phyloP scores from a whole-genome alignment of 176 grass and related monocot species.

The Saccharum spontaneum region DNA sequence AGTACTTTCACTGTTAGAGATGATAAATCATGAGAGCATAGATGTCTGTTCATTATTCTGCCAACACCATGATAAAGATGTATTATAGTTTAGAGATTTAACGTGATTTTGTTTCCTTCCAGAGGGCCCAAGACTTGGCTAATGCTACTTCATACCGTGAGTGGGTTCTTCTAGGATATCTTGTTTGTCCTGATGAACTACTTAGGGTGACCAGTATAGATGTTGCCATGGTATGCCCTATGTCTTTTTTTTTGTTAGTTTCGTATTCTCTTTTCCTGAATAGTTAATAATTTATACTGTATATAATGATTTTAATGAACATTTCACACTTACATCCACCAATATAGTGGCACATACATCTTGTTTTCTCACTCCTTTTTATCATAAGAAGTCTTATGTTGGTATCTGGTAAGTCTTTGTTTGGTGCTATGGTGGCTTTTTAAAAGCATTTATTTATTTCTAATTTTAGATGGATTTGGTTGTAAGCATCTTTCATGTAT shows the following conservation, averaged over 20 bases:
- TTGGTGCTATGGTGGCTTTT: neutral
- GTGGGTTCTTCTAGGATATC: constrained; percentile 95
- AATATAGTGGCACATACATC: neutral
- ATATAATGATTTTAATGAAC: constrained; percentile 5
- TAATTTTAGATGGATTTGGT: constrained; percentile 14
- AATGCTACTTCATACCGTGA: constrained; percentile 97
- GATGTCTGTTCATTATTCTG: constrained; percentile 19
- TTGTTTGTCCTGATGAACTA: constrained; percentile 98
- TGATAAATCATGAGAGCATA: neutral
- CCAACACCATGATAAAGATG: constrained; percentile 15
- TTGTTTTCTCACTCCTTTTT: constrained; percentile 24
- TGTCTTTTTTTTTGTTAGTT: constrained; percentile 28
- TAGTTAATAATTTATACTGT: neutral
- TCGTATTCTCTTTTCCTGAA: neutral
- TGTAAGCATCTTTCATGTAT: neutral
- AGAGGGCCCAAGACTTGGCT: constrained; percentile 99
- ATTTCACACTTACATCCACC: constrained; percentile 3
- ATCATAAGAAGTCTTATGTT: constrained; percentile 25
- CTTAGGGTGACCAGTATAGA: constrained; percentile 97
- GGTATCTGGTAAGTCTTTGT: neutral
- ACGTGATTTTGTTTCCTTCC: constrained; percentile 39
- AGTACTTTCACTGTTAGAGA: constrained; percentile 32
- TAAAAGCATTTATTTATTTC: neutral
- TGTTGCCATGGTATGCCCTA: constrained; percentile 78
- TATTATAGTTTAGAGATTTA: constrained; percentile 14